phyloP scores from a whole-genome alignment of 2,329 filamentous ascomycete genomes.

The Colletotrichum phormii region DNA sequence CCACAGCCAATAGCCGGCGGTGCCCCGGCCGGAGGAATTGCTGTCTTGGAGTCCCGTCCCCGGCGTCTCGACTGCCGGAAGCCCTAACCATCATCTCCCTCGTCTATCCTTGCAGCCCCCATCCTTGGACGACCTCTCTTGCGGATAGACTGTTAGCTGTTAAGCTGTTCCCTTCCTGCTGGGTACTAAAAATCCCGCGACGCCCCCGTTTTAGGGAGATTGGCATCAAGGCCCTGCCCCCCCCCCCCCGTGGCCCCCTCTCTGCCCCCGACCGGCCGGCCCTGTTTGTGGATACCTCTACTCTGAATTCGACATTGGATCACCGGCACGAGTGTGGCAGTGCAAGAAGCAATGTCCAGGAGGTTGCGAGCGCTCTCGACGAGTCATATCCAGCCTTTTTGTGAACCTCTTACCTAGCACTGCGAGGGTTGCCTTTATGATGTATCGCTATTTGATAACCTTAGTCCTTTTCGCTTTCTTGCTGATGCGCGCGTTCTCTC shows the following conservation, averaged over 20 bases:
- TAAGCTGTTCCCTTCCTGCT: constrained; percentile 1
- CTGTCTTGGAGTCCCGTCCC: constrained; percentile 32
- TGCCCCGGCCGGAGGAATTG: constrained; percentile 30
- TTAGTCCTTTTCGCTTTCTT: background rate
- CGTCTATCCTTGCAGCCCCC: background rate
- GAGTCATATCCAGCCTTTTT: constrained; percentile 13
- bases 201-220: constrained; percentile 26
- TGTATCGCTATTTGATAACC: background rate
- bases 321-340: constrained; percentile 25
- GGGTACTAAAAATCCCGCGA: constrained; percentile 24
- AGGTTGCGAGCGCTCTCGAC: constrained; percentile 10
- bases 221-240: constrained; percentile 6
- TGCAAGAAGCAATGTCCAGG: constrained; percentile 27
- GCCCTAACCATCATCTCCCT: constrained; percentile 3
- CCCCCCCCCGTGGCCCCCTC: background rate
- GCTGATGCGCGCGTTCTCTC: background rate
- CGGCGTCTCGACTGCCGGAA: constrained; percentile 34
- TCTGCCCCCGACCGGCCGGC: constrained; percentile 7
- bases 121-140: background rate
- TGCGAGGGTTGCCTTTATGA: background rate
- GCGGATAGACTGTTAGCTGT: background rate
- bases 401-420: background rate
- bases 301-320: constrained; percentile 5
- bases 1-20: constrained; percentile 28
- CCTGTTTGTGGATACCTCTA: constrained; percentile 21